Percentiles rank a stretch among this genome's conserved stretches.
Evolutionary conservation across 2,329 filamentous ascomycete genomes (phyloP).

Genomic region (Cytospora piceicola): DNA sequence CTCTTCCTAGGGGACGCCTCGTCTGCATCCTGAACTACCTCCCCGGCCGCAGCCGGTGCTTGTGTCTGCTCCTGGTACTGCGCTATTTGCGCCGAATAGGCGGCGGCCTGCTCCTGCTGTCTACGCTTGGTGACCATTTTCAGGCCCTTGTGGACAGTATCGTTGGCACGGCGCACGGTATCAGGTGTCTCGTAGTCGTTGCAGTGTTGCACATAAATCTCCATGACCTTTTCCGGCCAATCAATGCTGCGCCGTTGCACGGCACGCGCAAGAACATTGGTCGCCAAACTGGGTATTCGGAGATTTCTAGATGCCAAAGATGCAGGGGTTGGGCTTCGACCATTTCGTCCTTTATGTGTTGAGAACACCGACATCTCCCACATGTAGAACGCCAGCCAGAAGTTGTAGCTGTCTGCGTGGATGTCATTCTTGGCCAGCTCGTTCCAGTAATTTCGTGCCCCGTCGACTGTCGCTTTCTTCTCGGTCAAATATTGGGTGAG

Average conservation of each 20-base stretch:
- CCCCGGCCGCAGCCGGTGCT: constrained; percentile 40
- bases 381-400: constrained; percentile 89
- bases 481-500: constrained; percentile 91
- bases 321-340: constrained; percentile 57
- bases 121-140: constrained; percentile 67
- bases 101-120: constrained; percentile 66
- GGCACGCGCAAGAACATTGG: constrained; percentile 75
- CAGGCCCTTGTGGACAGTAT: constrained; percentile 71
- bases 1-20: constrained; percentile 61
- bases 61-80: constrained; percentile 40
- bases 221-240: constrained; percentile 76
- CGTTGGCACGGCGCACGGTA: constrained; percentile 72
- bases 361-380: constrained; percentile 79
- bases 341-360: constrained; percentile 50
- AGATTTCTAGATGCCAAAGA: constrained; percentile 37
- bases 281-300: constrained; percentile 73
- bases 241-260: constrained; percentile 66
- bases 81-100: constrained; percentile 55
- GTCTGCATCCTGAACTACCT: constrained; percentile 39
- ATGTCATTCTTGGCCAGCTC: constrained; percentile 66
- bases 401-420: constrained; percentile 80
- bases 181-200: constrained; percentile 86
- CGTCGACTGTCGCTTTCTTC: constrained; percentile 75
- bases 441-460: constrained; percentile 78
- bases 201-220: constrained; percentile 77